phyloP scores from a whole-genome alignment of 495 filamentous ascomycete genomes.

The Aspergillus leporis region DNA sequence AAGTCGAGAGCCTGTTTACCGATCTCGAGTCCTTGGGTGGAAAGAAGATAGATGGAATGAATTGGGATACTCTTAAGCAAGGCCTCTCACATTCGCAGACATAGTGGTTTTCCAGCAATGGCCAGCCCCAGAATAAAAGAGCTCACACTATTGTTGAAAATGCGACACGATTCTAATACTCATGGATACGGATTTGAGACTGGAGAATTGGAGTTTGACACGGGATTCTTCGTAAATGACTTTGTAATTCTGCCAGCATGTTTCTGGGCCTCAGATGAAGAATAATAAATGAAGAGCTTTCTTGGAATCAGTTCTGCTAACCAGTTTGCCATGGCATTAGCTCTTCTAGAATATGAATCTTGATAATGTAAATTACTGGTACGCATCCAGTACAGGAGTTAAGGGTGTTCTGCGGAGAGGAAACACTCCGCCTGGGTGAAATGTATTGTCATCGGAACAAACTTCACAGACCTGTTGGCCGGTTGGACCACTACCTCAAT shows the following conservation, averaged over 20 bases:
- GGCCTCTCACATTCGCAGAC: constrained; percentile 37
- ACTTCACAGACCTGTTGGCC: too few species aligned
- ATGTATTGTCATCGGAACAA: constrained; percentile 21
- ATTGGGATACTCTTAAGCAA: constrained; percentile 50
- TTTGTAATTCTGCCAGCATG: not conserved
- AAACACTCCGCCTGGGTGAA: not conserved
- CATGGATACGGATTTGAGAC: constrained; percentile 16
- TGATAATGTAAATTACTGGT: constrained; percentile 14
- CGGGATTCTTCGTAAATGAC: not conserved
- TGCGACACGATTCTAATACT: constrained; percentile 9
- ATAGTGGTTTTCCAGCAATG: constrained; percentile 19
- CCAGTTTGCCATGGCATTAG: too few species aligned
- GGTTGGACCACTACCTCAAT: not conserved
- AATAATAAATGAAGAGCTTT: too few species aligned
- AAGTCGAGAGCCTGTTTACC: constrained; percentile 33
- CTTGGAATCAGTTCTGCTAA: too few species aligned
- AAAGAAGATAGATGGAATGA: constrained; percentile 52
- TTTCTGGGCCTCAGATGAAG: too few species aligned
- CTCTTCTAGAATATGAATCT: not conserved
- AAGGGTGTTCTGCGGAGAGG: not conserved
- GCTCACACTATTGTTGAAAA: constrained; percentile 6
- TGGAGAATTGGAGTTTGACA: constrained; percentile 11
- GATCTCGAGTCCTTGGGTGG: constrained; percentile 45
- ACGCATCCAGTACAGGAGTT: not conserved
- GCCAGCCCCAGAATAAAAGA: constrained; percentile 9